Percentiles rank a stretch among this genome's conserved stretches.
These are phyloP conservation scores for Remersonia thermophila DNA, from an alignment of 2,329 filamentous ascomycete genomes.

Conservation along the genomic window DNA sequence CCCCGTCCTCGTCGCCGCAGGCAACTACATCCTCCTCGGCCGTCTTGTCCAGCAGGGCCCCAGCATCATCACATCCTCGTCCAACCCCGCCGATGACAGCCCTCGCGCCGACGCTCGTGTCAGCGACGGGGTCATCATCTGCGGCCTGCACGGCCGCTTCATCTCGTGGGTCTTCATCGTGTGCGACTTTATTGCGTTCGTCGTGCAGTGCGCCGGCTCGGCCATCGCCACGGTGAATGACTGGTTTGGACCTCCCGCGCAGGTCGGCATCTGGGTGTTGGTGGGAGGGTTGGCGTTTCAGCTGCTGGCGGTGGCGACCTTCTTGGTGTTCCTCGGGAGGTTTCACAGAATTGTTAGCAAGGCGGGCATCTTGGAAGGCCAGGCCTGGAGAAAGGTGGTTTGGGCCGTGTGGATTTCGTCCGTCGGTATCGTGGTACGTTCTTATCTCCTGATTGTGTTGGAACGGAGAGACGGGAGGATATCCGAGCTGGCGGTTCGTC, in stretches of 20 bases:
- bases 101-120: too few relatives aligned
- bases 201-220: conserved; percentile 33
- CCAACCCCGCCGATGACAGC: too few relatives aligned
- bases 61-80: too few relatives aligned
- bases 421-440: conserved; percentile 32
- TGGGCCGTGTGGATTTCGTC: conserved; percentile 32
- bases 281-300: conserved; percentile 31
- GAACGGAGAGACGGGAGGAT: neutral
- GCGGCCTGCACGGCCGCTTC: conserved; percentile 25
- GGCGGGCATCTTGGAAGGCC: conserved; percentile 7
- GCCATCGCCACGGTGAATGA: conserved; percentile 29
- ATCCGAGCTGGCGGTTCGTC: too few relatives aligned
- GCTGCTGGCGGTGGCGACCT: conserved; percentile 28
- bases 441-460: neutral
- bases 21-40: conserved; percentile 39
- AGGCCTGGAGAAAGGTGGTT: conserved; percentile 26
- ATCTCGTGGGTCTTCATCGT: conserved; percentile 35
- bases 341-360: conserved; percentile 25
- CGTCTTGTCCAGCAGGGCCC: conserved; percentile 30
- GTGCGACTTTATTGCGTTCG: conserved; percentile 32
- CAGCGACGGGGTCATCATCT: too few relatives aligned
- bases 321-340: conserved; percentile 27
- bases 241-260: conserved; percentile 29
- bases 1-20: conserved; percentile 36
- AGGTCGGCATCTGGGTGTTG: conserved; percentile 28